A percentile compares a stretch with the other conserved stretches of the same genome.
Conservation (phyloP, 163 green algal genomes). For the Chlamydomonas reinhardtii region DNA sequence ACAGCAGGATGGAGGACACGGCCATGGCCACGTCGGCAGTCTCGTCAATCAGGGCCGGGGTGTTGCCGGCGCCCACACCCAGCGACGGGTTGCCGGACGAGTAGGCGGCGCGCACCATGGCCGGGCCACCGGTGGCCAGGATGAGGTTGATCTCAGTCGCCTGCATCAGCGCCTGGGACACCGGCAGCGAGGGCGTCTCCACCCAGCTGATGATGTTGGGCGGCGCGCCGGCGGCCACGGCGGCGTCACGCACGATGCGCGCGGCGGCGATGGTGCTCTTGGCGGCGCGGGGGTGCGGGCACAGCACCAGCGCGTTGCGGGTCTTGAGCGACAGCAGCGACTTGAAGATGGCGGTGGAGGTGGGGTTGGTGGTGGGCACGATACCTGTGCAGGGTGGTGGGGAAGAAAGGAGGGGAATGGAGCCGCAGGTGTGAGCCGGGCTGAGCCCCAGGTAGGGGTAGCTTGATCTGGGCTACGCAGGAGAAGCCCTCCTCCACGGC, state of each 20-base stretch:
- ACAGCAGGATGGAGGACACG: slow-evolving; percentile 74
- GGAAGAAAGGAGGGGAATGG: too few species aligned
- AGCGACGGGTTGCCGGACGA: slow-evolving; percentile 77
- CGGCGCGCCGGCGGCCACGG: slow-evolving; percentile 61
- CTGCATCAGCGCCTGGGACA: slow-evolving; percentile 64
- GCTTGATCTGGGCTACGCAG: too few species aligned
- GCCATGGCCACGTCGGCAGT: slow-evolving; percentile 76
- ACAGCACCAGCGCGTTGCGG: slow-evolving; percentile 79
- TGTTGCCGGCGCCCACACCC: slow-evolving; percentile 82
- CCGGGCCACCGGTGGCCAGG: slow-evolving; percentile 77
- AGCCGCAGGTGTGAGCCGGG: too few species aligned
- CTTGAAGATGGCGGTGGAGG: slow-evolving; percentile 85
- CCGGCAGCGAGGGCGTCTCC: slow-evolving; percentile 61
- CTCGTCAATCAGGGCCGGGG: slow-evolving; percentile 80
- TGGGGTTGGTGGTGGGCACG: slow-evolving; percentile 83
- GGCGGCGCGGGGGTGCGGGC: slow-evolving; percentile 76
- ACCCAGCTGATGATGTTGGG: slow-evolving; percentile 68
- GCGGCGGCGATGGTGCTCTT: slow-evolving; percentile 73
- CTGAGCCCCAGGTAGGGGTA: too few species aligned
- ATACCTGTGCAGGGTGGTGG: slow-evolving; percentile 61
- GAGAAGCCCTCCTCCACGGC: too few species aligned
- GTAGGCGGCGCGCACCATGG: slow-evolving; percentile 80
- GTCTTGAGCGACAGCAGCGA: slow-evolving; percentile 80
- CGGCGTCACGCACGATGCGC: slow-evolving; percentile 67
- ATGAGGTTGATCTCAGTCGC: slow-evolving; percentile 73